These are phyloP conservation scores for Akebia trifoliata DNA, from an alignment of 164 flowering plant genomes.

Conservation along the genomic window DNA sequence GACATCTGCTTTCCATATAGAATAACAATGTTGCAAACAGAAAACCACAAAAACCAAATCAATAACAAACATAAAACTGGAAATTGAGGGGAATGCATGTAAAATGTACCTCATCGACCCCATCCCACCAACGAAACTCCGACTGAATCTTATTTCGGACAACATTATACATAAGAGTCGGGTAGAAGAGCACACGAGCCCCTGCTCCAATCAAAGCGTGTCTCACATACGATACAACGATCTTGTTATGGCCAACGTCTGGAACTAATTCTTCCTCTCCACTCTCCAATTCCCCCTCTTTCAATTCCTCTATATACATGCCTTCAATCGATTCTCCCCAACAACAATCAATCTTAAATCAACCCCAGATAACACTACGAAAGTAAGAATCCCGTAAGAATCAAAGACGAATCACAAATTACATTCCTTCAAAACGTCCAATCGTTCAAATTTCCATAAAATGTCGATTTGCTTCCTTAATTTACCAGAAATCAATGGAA, in stretches of 20 bases:
- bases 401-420: no score
- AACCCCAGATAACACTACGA: no score
- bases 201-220: constrained; percentile 70
- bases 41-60: background rate
- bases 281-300: constrained; percentile 26
- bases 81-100: no score
- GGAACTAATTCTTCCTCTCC: constrained; percentile 17
- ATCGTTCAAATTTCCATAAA: no score
- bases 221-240: constrained; percentile 37
- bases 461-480: no score
- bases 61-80: no score
- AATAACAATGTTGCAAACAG: no score
- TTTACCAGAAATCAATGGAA: no score
- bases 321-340: constrained; percentile 22
- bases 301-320: constrained; percentile 71
- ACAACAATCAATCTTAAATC: no score
- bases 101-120: constrained; percentile 63
- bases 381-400: no score
- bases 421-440: no score
- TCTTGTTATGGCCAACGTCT: constrained; percentile 10
- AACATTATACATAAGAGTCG: constrained; percentile 80
- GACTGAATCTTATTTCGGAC: constrained; percentile 74
- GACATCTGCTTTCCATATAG: no score
- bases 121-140: constrained; percentile 95
- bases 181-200: constrained; percentile 82